Evolutionary conservation across 352 stramenopile genomes (phyloP), one percentile per base, ranked within the genome.

Genomic region (Phytophthora boehmeriae): DNA sequence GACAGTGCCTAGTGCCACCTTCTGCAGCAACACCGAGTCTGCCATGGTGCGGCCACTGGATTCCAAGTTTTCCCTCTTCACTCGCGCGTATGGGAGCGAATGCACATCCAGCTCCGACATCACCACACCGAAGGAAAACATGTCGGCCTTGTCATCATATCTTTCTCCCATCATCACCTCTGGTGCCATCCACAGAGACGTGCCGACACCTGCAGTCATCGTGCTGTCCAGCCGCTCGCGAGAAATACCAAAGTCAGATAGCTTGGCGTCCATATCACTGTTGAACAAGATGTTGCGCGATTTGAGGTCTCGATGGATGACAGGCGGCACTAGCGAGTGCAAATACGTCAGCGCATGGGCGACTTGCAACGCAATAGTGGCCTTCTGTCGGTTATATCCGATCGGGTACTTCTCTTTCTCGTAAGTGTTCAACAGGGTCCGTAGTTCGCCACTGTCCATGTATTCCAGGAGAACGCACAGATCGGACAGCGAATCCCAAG

Each of bases 221-320:
- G 76, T 66, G 11, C 66, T 80, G 44, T 80, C 73, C 11, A 76
- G 66, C 17, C 64, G 63, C 49, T 82, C 67, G 5, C 75, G 72
- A 0, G 73, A 83, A 14, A 83, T 66, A 10, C 75, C 75, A 74
- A 88, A 88, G 63, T 88, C 78, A 30, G 71, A 86, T 22, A 88
- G 55, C 39, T 88, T 88, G 23, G 75, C 75, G 35, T 81, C 59
- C 59, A 81, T 59, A n/a, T 78, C 60, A 6, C 43, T 53, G 57
- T 44, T 44, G n/a, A 44, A 44, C 38, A 44, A 44, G n/a, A 44
- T 44, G 14, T 44, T 44, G 38, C 38, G 38, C 38, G 38, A 44
- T 16, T 44, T 44, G 38, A 44, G 38, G n/a, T 44, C 38, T 44
- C 38, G 38, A 44, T 44, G 38, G 16, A 44, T 44, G 38, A 44